Evolutionary conservation across 176 grass and related monocot genomes (phyloP).

Genomic region (Otatea glauca): DNA sequence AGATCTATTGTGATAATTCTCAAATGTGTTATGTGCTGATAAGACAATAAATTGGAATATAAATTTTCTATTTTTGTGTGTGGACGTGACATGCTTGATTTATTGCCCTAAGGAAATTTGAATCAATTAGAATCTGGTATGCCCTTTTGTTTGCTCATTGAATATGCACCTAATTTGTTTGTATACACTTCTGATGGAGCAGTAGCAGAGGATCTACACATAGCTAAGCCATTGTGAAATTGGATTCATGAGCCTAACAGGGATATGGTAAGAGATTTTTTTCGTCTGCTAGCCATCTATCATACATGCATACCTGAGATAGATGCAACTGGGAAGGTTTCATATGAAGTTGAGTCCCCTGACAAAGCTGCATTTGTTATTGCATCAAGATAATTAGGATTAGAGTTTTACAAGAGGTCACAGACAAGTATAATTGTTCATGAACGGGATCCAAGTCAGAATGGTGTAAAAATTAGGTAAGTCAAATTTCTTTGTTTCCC

Average conservation of each 20-base stretch:
- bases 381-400: constrained; percentile 90
- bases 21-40: no score
- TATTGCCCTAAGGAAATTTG: no score
- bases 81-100: no score
- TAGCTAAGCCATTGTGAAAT: no score
- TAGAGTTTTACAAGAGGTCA: constrained; percentile 89
- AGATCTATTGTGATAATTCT: no score
- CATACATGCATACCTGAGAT: constrained; percentile 95
- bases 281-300: constrained; percentile 83
- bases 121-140: no score
- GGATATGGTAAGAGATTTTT: constrained; percentile 75
- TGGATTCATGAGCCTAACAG: constrained; percentile 75
- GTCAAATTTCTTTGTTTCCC: constrained; percentile 30
- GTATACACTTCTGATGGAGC: no score
- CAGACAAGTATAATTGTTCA: constrained; percentile 68
- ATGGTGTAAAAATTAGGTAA: constrained; percentile 59
- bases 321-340: constrained; percentile 72
- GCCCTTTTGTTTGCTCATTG: no score
- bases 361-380: constrained; percentile 98
- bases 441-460: constrained; percentile 56
- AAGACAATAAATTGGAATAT: no score
- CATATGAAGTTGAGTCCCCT: constrained; percentile 97
- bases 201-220: no score
- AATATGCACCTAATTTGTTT: no score
- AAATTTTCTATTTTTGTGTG: no score